Evolutionary conservation across 768 basidiomycete species (phyloP).

Genomic region (Termitomyces sp.): DNA sequence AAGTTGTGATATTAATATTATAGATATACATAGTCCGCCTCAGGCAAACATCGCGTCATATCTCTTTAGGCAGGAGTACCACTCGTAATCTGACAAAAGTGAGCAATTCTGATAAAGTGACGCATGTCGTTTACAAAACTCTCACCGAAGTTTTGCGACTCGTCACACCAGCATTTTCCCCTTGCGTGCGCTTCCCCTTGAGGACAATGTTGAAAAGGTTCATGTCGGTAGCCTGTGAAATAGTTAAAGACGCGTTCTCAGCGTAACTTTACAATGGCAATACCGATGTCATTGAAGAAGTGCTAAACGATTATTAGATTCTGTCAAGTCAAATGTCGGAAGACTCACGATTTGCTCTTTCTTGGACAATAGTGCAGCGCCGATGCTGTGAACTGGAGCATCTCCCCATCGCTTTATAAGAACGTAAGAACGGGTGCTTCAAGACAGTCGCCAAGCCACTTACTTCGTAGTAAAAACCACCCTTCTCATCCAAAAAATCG

Average conservation of each 20-base stretch:
- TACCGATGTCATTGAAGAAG: slow-evolving; percentile 90
- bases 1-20: neutral
- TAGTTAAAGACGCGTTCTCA: neutral
- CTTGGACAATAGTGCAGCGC: slow-evolving; percentile 80
- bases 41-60: slow-evolving; percentile 58
- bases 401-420: slow-evolving; percentile 80
- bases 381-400: slow-evolving; percentile 87
- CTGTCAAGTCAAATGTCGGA: neutral
- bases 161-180: slow-evolving; percentile 87
- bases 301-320: slow-evolving; percentile 35
- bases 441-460: neutral
- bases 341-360: slow-evolving; percentile 70
- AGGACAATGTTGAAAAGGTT: slow-evolving; percentile 92
- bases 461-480: slow-evolving; percentile 90
- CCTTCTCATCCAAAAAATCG: slow-evolving; percentile 69
- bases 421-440: slow-evolving; percentile 1
- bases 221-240: slow-evolving; percentile 64
- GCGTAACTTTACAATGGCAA: neutral
- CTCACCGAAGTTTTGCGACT: slow-evolving; percentile 68
- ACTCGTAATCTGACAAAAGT: slow-evolving; percentile 54
- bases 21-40: slow-evolving; percentile 8
- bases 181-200: slow-evolving; percentile 66
- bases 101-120: neutral
- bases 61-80: slow-evolving; percentile 85
- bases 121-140: slow-evolving; percentile 14